These are phyloP conservation scores for Fusarium citri DNA, from an alignment of 2,329 filamentous ascomycete species.

Conservation along the genomic window DNA sequence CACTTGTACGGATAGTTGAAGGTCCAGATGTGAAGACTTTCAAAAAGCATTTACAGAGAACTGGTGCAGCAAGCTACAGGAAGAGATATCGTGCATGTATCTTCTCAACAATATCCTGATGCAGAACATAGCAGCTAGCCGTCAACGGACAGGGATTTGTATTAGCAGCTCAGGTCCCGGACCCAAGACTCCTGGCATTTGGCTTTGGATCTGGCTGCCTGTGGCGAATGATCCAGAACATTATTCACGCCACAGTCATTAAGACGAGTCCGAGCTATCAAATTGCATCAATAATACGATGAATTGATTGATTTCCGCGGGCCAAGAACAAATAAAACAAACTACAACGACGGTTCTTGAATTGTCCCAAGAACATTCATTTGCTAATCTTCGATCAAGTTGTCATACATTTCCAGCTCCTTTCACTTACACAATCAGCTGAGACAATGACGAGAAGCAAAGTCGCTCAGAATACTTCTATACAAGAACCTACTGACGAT, in stretches of 20 bases:
- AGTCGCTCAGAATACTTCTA: neutral
- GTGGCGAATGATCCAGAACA: slow-evolving; percentile 29
- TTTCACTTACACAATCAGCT: slow-evolving; percentile 1
- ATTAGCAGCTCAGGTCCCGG: neutral
- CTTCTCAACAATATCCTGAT: neutral
- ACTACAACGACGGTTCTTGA: neutral
- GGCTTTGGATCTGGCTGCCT: neutral
- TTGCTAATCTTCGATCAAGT: neutral
- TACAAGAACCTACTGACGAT: neutral
- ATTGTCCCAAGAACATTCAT: neutral
- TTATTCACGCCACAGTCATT: slow-evolving; percentile 1
- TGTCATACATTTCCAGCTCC: neutral
- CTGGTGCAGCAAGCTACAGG: no score
- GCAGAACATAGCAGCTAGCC: neutral
- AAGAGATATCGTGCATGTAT: neutral
- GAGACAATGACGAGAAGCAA: slow-evolving; percentile 22
- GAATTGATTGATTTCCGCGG: neutral
- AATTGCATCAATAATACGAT: neutral
- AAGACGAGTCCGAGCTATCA: slow-evolving; percentile 2
- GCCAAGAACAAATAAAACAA: neutral
- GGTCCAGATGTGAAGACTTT: no score
- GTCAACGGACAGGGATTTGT: neutral
- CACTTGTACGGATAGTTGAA: neutral
- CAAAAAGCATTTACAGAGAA: neutral
- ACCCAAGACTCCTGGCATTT: slow-evolving; percentile 14